Evolutionary conservation across 2,329 filamentous ascomycete genomes (phyloP), one percentile per base, ranked within the genome.

Genomic region (Tricladium varicosporioides): DNA sequence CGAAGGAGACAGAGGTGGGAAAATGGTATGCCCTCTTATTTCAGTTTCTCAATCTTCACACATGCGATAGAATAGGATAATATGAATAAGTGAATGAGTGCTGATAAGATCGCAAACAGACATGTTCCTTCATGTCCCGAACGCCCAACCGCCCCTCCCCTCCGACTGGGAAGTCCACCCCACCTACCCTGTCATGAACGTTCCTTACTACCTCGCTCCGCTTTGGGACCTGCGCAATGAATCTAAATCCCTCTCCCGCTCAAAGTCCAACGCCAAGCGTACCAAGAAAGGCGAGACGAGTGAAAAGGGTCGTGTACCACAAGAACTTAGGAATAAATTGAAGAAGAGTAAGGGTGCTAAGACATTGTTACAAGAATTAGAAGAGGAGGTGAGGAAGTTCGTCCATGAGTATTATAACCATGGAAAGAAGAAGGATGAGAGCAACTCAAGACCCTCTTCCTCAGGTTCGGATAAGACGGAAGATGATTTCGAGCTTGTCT

Each of bases 1-100:
- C 83, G 93, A 36, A 86, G 93, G 67, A 81, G 93, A 50, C 87
- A 93, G 66, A 82, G 93, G 55, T 97, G 92, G 92, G 94, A 99
- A 78, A 99, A 97, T 73, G 90, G 91, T 95, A 80, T 63, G 74
- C 68, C 42, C 49, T 27, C 32, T 5, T 36, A 54, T 51, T 50
- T 32, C 15, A 15, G 61, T 40, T 58, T 53, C 52, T 50, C 43
- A 33, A 27, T 32, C 44, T 48, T 42, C 40, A 43, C 13, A 22
- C 19, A 5, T 14, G 16, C 40, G 40, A 15, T 51, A 5, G 14
- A 11, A 15, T 14, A 9, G 32, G 36, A 40, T 40, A 40, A n/a
- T 40, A n/a, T 4, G 4, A n/a, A n/a, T 4, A 10, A 10, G 9
- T 40, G 36, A 40, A 27, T 27, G 22, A 27, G 22, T 27, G 22